Evolutionary conservation across 352 stramenopile genomes (phyloP).

Genomic region (Phytophthora brassicae): DNA sequence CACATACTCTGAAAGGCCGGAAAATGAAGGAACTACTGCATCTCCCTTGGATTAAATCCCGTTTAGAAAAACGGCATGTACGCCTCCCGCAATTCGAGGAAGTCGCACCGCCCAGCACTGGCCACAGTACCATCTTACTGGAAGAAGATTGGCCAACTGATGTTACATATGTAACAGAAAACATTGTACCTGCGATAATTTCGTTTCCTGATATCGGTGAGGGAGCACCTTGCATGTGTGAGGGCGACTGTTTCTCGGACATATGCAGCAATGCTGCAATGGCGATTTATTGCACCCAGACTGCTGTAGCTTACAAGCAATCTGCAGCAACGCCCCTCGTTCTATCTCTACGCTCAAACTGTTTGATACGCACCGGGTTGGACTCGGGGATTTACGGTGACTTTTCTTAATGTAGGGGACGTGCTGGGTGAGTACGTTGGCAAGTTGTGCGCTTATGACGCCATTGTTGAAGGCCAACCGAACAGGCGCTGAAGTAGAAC

Average conservation of each 20-base stretch:
- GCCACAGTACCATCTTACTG: too few relatives aligned
- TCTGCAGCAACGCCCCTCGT: background rate
- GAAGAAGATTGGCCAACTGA: too few relatives aligned
- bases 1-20: background rate
- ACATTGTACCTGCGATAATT: background rate
- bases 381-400: background rate
- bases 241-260: constrained; percentile 1
- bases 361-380: background rate
- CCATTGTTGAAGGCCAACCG: background rate
- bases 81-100: too few relatives aligned
- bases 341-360: background rate
- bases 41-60: too few relatives aligned
- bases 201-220: background rate
- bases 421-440: constrained; percentile 5
- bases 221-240: background rate
- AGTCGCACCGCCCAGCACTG: too few relatives aligned
- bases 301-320: background rate
- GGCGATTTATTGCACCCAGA: background rate
- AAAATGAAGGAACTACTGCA: background rate
- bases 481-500: background rate
- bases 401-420: constrained; percentile 6
- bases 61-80: too few relatives aligned
- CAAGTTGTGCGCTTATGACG: background rate
- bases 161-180: background rate
- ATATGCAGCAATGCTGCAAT: background rate